Conservation (phyloP, 2,329 filamentous ascomycete species). For the Zalaria sp. region DNA sequence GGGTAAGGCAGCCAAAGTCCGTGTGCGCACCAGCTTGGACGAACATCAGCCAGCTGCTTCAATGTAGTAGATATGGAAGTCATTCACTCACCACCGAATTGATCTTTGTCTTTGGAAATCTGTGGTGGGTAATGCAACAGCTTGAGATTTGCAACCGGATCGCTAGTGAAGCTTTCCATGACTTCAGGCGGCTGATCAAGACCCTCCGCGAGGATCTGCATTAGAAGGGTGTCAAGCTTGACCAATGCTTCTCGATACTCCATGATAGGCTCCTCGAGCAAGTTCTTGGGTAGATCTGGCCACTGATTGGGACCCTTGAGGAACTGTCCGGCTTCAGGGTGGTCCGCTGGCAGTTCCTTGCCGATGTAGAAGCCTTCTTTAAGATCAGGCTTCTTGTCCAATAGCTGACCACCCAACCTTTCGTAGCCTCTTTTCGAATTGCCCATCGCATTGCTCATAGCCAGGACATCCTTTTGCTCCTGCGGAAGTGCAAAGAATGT, state of each 20-base stretch:
- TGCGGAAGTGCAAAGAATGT: constrained; percentile 5
- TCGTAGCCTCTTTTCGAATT: too few relatives aligned
- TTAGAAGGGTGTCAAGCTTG: too few relatives aligned
- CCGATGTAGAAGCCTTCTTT: constrained; percentile 14
- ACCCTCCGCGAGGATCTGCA: too few relatives aligned
- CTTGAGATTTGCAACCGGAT: constrained; percentile 13
- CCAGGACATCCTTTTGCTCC: too few relatives aligned
- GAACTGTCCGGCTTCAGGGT: constrained; percentile 12
- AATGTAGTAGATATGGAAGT: not conserved
- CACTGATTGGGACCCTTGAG: constrained; percentile 29
- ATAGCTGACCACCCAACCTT: too few relatives aligned
- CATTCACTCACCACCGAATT: constrained; percentile 8
- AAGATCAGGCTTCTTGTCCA: too few relatives aligned
- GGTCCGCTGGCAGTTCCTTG: constrained; percentile 9
- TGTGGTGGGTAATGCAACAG: constrained; percentile 12
- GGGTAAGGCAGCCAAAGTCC: constrained; percentile 33
- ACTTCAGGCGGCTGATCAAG: constrained; percentile 8
- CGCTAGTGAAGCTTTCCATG: constrained; percentile 13
- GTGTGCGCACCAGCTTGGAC: constrained; percentile 10
- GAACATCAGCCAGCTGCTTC: not conserved
- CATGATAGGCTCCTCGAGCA: constrained; percentile 11
- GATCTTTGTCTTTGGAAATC: constrained; percentile 6
- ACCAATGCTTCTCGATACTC: too few relatives aligned
- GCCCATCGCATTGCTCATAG: too few relatives aligned
- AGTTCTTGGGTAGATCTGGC: constrained; percentile 19